Percentiles rank a stretch among this genome's conserved stretches.
These are phyloP conservation scores for Aspergillus bertholletiae DNA, from an alignment of 495 filamentous ascomycete genomes.

Conservation along the genomic window DNA sequence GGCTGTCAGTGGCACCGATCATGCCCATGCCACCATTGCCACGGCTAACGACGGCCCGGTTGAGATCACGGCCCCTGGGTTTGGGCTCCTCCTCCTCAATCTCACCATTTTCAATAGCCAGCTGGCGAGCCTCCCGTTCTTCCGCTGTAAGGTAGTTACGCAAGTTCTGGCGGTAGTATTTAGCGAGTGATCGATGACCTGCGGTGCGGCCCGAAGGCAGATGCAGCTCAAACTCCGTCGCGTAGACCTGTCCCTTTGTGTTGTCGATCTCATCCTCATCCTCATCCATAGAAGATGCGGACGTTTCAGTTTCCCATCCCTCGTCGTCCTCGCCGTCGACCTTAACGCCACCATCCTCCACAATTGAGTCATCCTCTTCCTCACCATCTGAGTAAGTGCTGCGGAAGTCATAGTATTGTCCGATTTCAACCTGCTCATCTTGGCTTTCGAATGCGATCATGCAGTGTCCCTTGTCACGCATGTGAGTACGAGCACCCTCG, in stretches of 20 bases:
- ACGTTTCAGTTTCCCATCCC: constrained; percentile 92
- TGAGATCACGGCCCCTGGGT: constrained; percentile 39
- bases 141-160: constrained; percentile 70
- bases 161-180: constrained; percentile 90
- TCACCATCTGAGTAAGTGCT: constrained; percentile 88
- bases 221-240: constrained; percentile 89
- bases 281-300: constrained; percentile 71
- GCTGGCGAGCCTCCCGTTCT: constrained; percentile 50
- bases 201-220: constrained; percentile 88
- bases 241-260: constrained; percentile 48
- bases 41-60: constrained; percentile 59
- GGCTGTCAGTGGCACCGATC: constrained; percentile 66
- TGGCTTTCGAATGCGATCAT: constrained; percentile 90
- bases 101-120: constrained; percentile 47
- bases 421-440: constrained; percentile 89
- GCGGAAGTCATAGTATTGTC: constrained; percentile 97
- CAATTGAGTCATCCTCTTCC: constrained; percentile 36
- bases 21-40: constrained; percentile 74
- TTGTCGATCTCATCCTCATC: constrained; percentile 34
- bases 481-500: constrained; percentile 82
- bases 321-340: constrained; percentile 49
- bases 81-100: constrained; percentile 40
- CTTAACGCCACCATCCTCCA: constrained; percentile 38
- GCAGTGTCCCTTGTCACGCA: constrained; percentile 95
- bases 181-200: constrained; percentile 80